Evolutionary conservation across 1,284 basidiomycete species (phyloP).

Genomic region (Apiotrichum gracile): DNA sequence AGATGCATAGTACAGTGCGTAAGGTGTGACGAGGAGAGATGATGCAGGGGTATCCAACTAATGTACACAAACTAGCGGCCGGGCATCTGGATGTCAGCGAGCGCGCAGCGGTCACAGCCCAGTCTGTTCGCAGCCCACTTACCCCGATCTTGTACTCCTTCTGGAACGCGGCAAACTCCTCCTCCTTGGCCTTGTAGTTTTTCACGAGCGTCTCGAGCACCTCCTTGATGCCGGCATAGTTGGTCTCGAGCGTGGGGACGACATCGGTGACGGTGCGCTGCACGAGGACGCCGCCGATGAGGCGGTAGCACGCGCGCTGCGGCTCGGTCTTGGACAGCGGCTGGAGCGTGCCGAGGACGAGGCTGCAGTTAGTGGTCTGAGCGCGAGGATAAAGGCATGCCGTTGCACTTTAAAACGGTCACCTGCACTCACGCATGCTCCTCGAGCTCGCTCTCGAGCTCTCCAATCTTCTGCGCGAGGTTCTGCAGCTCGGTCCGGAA

Average conservation of each 20-base stretch:
- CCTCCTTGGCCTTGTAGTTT: slow-evolving; percentile 81
- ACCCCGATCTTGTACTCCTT: slow-evolving; percentile 70
- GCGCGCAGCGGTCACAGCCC: too few relatives aligned
- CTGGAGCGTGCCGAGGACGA: slow-evolving; percentile 82
- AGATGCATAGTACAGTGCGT: slow-evolving; percentile 6
- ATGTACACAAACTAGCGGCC: slow-evolving; percentile 6
- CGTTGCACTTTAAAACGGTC: too few relatives aligned
- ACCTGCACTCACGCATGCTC: slow-evolving; percentile 60
- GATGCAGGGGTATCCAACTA: slow-evolving; percentile 14
- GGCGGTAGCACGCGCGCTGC: slow-evolving; percentile 87
- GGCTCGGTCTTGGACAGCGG: slow-evolving; percentile 67
- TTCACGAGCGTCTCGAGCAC: slow-evolving; percentile 68
- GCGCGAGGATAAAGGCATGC: too few relatives aligned
- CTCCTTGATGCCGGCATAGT: slow-evolving; percentile 77
- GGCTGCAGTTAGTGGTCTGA: slow-evolving; percentile 49
- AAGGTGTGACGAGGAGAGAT: too few relatives aligned
- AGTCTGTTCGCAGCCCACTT: slow-evolving; percentile 13
- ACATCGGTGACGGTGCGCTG: slow-evolving; percentile 95
- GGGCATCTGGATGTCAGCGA: slow-evolving; percentile 8
- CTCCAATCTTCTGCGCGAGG: slow-evolving; percentile 83
- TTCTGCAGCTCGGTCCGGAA: slow-evolving; percentile 77
- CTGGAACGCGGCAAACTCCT: slow-evolving; percentile 76
- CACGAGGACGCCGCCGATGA: slow-evolving; percentile 93
- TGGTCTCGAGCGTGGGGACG: slow-evolving; percentile 78
- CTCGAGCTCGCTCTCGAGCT: slow-evolving; percentile 86